phyloP scores from a whole-genome alignment of 495 filamentous ascomycete genomes.

The Penicillium cinerascens region DNA sequence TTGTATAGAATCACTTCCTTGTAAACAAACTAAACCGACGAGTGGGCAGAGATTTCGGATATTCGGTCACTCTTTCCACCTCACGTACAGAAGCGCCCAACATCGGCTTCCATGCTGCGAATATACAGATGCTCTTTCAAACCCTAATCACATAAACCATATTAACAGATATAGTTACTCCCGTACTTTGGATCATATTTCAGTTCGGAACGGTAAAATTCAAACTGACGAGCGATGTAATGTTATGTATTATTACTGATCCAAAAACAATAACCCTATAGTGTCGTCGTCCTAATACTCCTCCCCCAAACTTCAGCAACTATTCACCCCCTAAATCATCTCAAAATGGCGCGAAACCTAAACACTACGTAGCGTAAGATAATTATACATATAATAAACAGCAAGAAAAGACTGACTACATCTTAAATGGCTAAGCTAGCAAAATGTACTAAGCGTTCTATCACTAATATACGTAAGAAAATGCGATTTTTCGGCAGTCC shows the following conservation, averaged over 20 bases:
- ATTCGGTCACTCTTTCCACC: too few species aligned
- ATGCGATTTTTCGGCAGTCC: background rate
- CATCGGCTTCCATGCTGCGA: background rate
- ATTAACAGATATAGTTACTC: background rate
- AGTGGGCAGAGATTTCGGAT: too few species aligned
- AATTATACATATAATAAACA: slow-evolving; percentile 13
- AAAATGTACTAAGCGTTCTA: slow-evolving; percentile 10
- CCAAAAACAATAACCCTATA: background rate
- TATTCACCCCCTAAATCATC: background rate
- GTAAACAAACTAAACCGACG: too few species aligned
- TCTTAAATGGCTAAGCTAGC: slow-evolving; percentile 13
- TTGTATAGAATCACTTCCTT: too few species aligned
- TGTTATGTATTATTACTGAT: background rate
- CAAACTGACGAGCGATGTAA: background rate
- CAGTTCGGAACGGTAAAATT: background rate
- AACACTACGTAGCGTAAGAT: slow-evolving; percentile 9
- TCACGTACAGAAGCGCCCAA: background rate
- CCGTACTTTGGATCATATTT: background rate
- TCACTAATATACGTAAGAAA: too few species aligned
- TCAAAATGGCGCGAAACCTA: slow-evolving; percentile 2
- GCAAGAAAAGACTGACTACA: slow-evolving; percentile 8
- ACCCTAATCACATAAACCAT: background rate
- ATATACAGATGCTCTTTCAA: background rate
- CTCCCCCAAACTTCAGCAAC: too few species aligned
- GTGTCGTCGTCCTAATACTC: too few species aligned